A percentile compares a stretch with the other conserved stretches of the same genome.
Evolutionary conservation across 2,329 filamentous ascomycete species (phyloP).

Genomic region (Thermoascus crustaceus): DNA sequence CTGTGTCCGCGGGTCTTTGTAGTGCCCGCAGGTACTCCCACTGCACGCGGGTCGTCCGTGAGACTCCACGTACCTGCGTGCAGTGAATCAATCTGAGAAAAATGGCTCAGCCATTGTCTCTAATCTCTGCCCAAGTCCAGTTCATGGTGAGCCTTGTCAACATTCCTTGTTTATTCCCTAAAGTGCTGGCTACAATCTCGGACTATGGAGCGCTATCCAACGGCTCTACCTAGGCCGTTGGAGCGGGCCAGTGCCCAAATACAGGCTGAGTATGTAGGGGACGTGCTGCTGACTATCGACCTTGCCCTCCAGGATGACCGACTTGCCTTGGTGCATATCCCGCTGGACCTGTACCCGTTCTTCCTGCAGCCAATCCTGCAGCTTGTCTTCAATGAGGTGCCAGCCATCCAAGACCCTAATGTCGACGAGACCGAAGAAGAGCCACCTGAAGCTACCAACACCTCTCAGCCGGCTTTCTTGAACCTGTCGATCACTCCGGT

Average conservation of each 20-base stretch:
- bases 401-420: slow-evolving; percentile 32
- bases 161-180: slow-evolving; percentile 1
- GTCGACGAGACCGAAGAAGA: slow-evolving; percentile 31
- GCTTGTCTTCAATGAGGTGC: slow-evolving; percentile 60
- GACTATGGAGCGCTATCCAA: no score
- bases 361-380: slow-evolving; percentile 84
- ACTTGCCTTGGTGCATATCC: slow-evolving; percentile 84
- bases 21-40: no score
- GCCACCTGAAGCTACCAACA: slow-evolving; percentile 26
- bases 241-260: no score
- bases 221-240: no score
- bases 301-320: slow-evolving; percentile 61
- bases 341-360: slow-evolving; percentile 63
- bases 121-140: slow-evolving; percentile 25
- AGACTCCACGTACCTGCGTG: neutral
- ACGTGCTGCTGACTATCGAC: neutral
- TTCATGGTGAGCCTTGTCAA: slow-evolving; percentile 18
- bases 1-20: no score
- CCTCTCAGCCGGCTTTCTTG: slow-evolving; percentile 66
- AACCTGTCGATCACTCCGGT: slow-evolving; percentile 89
- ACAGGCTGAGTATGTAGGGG: no score
- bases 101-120: slow-evolving; percentile 23
- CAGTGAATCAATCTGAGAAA: slow-evolving; percentile 3
- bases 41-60: no score
- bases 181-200: no score